A percentile compares a stretch with the other conserved stretches of the same genome.
Conservation (phyloP, 2,329 filamentous ascomycete genomes). For the Zasmidium citrigriseum region DNA sequence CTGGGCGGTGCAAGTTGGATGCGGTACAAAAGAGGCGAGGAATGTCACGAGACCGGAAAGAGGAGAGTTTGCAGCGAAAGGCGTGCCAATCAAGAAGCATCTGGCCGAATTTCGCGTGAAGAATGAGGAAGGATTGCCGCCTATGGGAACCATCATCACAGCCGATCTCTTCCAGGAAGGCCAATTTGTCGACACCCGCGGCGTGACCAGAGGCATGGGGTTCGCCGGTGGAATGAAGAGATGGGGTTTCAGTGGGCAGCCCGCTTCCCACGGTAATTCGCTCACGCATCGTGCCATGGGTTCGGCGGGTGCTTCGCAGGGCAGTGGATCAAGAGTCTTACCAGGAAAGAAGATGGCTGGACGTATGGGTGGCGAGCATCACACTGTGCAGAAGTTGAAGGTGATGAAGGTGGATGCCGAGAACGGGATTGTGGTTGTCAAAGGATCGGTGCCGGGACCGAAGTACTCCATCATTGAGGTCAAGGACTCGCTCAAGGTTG, state of each 20-base stretch:
- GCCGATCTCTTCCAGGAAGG: conserved; percentile 92
- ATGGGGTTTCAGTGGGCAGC: conserved; percentile 86
- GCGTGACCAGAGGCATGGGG: conserved; percentile 80
- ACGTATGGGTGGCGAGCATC: conserved; percentile 85
- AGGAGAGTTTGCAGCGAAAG: conserved; percentile 83
- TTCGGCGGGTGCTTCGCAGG: conserved; percentile 85
- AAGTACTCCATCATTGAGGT: conserved; percentile 83
- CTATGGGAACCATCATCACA: conserved; percentile 72
- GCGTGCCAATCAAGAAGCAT: conserved; percentile 79
- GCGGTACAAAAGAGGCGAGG: conserved; percentile 69
- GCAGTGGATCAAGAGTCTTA: conserved; percentile 85
- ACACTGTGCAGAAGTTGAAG: conserved; percentile 88
- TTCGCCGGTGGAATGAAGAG: conserved; percentile 98
- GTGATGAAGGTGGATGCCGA: conserved; percentile 85
- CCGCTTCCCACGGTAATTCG: conserved; percentile 91
- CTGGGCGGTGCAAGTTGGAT: conserved; percentile 87
- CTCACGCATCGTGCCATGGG: conserved; percentile 91
- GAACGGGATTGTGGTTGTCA: conserved; percentile 84
- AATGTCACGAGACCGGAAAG: conserved; percentile 82
- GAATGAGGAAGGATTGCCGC: conserved; percentile 69
- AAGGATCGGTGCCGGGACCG: conserved; percentile 83
- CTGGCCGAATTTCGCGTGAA: conserved; percentile 86
- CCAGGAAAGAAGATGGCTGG: conserved; percentile 99
- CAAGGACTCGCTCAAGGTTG: conserved; percentile 89
- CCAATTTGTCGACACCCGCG: conserved; percentile 84